Evolutionary conservation across 2,329 filamentous ascomycete genomes (phyloP), one percentile per base, ranked within the genome.

Genomic region (Fusarium falciforme): DNA sequence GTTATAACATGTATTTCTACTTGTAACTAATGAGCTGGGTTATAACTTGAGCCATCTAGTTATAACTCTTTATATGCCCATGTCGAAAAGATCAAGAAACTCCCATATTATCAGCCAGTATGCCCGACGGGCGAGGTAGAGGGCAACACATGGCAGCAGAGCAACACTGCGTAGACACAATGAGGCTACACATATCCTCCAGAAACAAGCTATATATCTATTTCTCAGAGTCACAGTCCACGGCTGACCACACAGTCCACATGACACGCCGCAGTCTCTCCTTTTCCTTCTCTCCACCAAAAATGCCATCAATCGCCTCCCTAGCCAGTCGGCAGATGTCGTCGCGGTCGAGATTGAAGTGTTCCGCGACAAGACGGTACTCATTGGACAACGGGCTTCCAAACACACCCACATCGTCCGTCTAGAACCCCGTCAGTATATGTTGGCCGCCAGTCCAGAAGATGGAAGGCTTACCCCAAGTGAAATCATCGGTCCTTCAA

Each of bases 391-490:
- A 82, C 0, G 89, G 87, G 78, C 93, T 95, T 59, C 91, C 92
- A 77, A 96, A 96, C 25, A 96, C 90, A 2, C 93, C 94, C 11
- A 96, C 92, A 77, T 96, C 93, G 79, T 96, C 94, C 2, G 94
- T 96, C 93, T 95, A 69, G n/a, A 44, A 44, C 6, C 47, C 12
- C 1, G 12, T 78, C 29, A 78, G 68, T 20, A 52, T 35, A 11
- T 14, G 6, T 22, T 4, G 7, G 6, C 16, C 16, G 35, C 1
- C 3, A 5, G 14, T 31, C 58, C 9, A 17, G 16, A 14, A 33
- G 14, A 20, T 29, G 5, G 9, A 40, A 57, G 62, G 89, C 93
- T 85, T 84, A 95, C 93, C 76, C 90, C 92, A 54, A 96, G 84
- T 6, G 90, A 89, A 52, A 96, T 87, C 5, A 89, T 86, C 60